phyloP scores from a whole-genome alignment of 2,329 filamentous ascomycete genomes.

The Delphinella strobiligena region DNA sequence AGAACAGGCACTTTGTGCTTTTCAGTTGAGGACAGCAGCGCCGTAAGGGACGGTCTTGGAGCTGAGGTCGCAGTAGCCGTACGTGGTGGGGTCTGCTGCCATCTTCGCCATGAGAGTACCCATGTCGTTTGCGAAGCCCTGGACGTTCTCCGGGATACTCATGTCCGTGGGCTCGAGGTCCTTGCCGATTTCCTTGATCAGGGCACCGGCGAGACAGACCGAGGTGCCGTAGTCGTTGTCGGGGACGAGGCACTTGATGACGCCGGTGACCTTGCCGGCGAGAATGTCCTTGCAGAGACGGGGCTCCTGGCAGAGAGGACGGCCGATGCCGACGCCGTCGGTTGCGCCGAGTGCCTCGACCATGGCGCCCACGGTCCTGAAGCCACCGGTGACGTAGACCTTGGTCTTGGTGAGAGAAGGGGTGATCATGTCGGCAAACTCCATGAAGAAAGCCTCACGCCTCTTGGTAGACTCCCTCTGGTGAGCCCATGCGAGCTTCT shows the following conservation, averaged over 20 bases:
- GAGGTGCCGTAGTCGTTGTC: conserved; percentile 41
- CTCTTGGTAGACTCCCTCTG: conserved; percentile 43
- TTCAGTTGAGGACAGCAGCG: too few species aligned
- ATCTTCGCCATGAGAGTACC: conserved; percentile 30
- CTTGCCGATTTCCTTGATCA: conserved; percentile 42
- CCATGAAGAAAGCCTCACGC: conserved; percentile 47
- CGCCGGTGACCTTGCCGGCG: conserved; percentile 33
- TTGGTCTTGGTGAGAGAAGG: conserved; percentile 39
- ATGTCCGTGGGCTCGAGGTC: conserved; percentile 43
- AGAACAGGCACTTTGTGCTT: too few species aligned
- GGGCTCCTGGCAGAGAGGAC: conserved; percentile 41
- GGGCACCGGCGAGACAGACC: conserved; percentile 35
- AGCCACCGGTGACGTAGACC: conserved; percentile 47
- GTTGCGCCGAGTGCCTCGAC: conserved; percentile 44
- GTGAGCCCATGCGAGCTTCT: conserved; percentile 40
- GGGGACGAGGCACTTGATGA: conserved; percentile 35
- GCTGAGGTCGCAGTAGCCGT: conserved; percentile 34
- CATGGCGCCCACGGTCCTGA: conserved; percentile 46
- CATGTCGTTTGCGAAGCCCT: conserved; percentile 39
- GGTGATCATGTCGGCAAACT: conserved; percentile 44
- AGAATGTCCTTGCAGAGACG: conserved; percentile 34
- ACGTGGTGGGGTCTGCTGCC: conserved; percentile 27
- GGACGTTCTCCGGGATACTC: conserved; percentile 33
- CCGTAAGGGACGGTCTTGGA: conserved; percentile 28
- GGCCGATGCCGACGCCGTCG: conserved; percentile 48